A percentile compares a stretch with the other conserved stretches of the same genome.
phyloP scores from a whole-genome alignment of 73 alveolate genomes.

The Uronychia binucleata region DNA sequence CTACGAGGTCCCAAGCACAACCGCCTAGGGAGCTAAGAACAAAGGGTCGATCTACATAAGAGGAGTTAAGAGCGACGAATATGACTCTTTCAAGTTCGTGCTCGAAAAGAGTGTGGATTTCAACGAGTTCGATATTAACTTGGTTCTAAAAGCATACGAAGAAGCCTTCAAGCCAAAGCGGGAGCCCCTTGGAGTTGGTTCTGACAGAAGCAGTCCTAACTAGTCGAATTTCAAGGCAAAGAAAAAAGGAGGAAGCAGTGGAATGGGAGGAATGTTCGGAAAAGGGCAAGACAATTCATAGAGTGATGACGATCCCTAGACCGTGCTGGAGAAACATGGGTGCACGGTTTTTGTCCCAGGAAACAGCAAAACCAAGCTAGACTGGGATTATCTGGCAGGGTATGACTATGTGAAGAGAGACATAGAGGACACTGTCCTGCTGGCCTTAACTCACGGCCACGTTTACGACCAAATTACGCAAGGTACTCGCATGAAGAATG shows the following conservation, averaged over 20 bases:
- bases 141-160: constrained; percentile 65
- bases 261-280: constrained; percentile 8
- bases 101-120: constrained; percentile 72
- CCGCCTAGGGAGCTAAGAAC: constrained; percentile 58
- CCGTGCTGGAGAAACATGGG: constrained; percentile 71
- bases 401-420: constrained; percentile 84
- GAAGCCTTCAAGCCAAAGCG: constrained; percentile 69
- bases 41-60: constrained; percentile 75
- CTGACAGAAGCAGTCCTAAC: constrained; percentile 5
- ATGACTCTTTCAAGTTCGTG: constrained; percentile 65
- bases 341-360: constrained; percentile 79
- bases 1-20: constrained; percentile 33
- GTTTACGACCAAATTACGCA: constrained; percentile 82
- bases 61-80: constrained; percentile 74
- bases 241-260: background rate
- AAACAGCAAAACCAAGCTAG: constrained; percentile 52
- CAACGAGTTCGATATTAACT: constrained; percentile 66
- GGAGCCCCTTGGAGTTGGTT: constrained; percentile 23
- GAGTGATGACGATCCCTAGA: constrained; percentile 51
- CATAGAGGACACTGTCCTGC: constrained; percentile 88
- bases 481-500: constrained; percentile 86
- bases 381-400: constrained; percentile 97
- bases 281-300: too few species aligned
- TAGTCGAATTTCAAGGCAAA: constrained; percentile 25
- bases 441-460: constrained; percentile 84